phyloP scores from a whole-genome alignment of 305 asterid species.

The Salvia sclarea region DNA sequence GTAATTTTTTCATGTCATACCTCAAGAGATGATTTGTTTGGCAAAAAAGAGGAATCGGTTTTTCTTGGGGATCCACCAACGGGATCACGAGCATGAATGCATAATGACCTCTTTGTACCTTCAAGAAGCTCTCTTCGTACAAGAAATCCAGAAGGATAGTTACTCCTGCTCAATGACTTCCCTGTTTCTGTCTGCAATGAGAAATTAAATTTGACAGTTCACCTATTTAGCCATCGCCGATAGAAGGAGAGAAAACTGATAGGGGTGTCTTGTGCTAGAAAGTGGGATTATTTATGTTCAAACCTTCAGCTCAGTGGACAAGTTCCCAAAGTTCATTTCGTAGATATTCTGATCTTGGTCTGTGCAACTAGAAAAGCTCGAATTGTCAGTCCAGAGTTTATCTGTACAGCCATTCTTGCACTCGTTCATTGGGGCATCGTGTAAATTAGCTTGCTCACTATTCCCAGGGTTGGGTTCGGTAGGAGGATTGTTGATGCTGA shows the following conservation, averaged over 20 bases:
- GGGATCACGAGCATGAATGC: slow-evolving; percentile 31
- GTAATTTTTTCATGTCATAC: too few relatives aligned
- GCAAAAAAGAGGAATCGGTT: slow-evolving; percentile 18
- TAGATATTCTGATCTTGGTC: slow-evolving; percentile 16
- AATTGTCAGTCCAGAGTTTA: slow-evolving; percentile 22
- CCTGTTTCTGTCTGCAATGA: slow-evolving; percentile 36
- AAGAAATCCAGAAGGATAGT: slow-evolving; percentile 37
- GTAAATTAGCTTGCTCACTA: slow-evolving; percentile 24
- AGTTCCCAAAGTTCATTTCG: slow-evolving; percentile 21
- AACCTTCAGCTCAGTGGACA: slow-evolving; percentile 37
- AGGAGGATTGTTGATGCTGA: slow-evolving; percentile 25
- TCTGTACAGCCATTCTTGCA: slow-evolving; percentile 13
- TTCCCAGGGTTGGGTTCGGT: slow-evolving; percentile 16
- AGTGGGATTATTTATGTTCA: not conserved
- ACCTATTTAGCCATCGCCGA: slow-evolving; percentile 1
- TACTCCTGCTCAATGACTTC: slow-evolving; percentile 38
- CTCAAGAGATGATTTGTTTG: slow-evolving; percentile 26
- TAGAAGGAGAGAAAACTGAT: not conserved
- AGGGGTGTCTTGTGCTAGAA: not conserved
- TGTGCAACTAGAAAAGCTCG: slow-evolving; percentile 24
- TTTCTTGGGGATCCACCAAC: slow-evolving; percentile 22
- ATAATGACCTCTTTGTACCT: slow-evolving; percentile 37
- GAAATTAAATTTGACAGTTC: slow-evolving; percentile 1
- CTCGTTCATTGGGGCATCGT: slow-evolving; percentile 19
- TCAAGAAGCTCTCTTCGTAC: slow-evolving; percentile 39